These are phyloP conservation scores for Straminergon stramineum DNA, from an alignment of 225 moss, liverwort and hornwort genomes.

Conservation along the genomic window DNA sequence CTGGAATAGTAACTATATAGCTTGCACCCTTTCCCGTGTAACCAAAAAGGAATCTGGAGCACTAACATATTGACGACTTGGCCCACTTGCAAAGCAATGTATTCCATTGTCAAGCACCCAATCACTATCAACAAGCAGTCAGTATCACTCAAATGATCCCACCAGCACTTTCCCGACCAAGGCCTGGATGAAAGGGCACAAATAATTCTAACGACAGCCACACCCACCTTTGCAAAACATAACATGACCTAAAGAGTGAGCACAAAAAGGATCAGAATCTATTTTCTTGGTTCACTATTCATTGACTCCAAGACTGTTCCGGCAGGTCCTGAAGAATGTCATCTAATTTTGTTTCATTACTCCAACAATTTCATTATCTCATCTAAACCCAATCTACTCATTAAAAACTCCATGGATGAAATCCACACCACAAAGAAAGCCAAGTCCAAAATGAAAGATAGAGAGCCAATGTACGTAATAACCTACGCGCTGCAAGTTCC, in stretches of 20 bases:
- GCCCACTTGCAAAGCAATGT: background rate
- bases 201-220: background rate
- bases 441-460: background rate
- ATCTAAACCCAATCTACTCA: background rate
- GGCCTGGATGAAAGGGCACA: background rate
- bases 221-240: background rate
- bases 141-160: background rate
- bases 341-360: background rate
- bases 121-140: background rate
- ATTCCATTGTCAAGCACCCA: background rate
- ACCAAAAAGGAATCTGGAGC: background rate
- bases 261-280: background rate
- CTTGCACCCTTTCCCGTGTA: background rate
- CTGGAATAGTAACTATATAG: background rate
- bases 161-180: background rate
- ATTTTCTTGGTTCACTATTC: background rate
- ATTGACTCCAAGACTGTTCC: background rate
- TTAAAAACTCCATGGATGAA: background rate
- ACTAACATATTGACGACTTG: background rate
- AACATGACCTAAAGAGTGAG: background rate
- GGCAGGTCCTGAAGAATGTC: background rate
- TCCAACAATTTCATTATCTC: background rate
- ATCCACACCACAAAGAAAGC: background rate
- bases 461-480: background rate
- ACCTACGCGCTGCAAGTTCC: conserved; percentile 46